Evolutionary conservation across 2,329 filamentous ascomycete species (phyloP), one percentile per base, ranked within the genome.

Genomic region (Aureobasidium sp.): DNA sequence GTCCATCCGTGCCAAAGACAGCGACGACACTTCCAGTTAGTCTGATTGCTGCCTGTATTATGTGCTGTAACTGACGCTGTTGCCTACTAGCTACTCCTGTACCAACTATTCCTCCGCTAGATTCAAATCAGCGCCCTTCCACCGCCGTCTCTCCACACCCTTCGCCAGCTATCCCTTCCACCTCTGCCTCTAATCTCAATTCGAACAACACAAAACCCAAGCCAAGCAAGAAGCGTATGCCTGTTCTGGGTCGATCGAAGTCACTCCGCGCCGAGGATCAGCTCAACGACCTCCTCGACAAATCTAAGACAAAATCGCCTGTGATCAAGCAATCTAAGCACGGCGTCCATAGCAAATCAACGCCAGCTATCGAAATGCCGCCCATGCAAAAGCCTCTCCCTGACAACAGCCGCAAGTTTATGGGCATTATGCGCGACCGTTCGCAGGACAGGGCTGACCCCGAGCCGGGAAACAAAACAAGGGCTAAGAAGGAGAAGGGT

Each of bases 341-440:
- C 41, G 48, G 42, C 8, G 42, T 34, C 44, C 48, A 58, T 41
- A 50, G n/a, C 50, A 61, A 41, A 41, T 52, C 29, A 50, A 63
- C 49, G 21, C 39, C 49, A 39, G 49, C 44, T 32, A 34, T 44
- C 13, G 59, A 63, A 36, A 37, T 50, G 37, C 37, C 59, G 50
- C 42, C 59, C 54, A 29, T 47, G 60, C 32, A 60, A 53, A 53
- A 63, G 45, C 34, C 57, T 45, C 27, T 49, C n/a, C 9, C 49
- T 16, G 82, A 84, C 41, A 82, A 84, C 67, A 89, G 91, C 62
- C 83, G 86, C 67, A 81, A 85, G 3, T 85, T 87, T 68, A 83
- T 84, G 66, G 83, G 87, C 48, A 86, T 87, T 76, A 74, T 81
- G 61, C 83, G 89, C 64, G 90, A 89, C 67, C 86, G 87, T 67